Evolutionary conservation across 1,284 basidiomycete species (phyloP).

Genomic region (Ustilago cynodontis): DNA sequence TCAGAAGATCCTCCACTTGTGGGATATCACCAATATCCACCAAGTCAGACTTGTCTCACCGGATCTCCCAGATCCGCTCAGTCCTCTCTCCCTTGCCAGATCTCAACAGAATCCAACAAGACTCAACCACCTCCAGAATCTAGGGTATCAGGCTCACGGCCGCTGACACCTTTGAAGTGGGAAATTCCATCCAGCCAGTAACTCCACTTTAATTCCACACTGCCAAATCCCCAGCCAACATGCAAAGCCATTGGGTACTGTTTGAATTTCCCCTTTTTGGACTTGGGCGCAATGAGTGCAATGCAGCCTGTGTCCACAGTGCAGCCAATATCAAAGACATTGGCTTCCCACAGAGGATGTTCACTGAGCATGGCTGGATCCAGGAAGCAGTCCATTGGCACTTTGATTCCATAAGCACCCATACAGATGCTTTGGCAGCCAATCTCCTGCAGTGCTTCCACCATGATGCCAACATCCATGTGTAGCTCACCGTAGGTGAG

Average conservation of each 20-base stretch:
- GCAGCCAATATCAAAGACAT: constrained; percentile 15
- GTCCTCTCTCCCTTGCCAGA: too few relatives aligned
- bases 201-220: constrained; percentile 9
- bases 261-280: constrained; percentile 11
- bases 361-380: constrained; percentile 8
- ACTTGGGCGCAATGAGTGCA: constrained; percentile 16
- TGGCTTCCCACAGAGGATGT: constrained; percentile 2
- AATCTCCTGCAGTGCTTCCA: constrained; percentile 13
- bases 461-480: background rate
- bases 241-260: constrained; percentile 8
- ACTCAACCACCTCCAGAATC: too few relatives aligned
- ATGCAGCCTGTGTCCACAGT: background rate
- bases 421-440: constrained; percentile 4
- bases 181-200: background rate
- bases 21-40: too few relatives aligned
- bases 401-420: constrained; percentile 8
- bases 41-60: too few relatives aligned
- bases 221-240: background rate
- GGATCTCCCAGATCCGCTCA: too few relatives aligned
- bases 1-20: too few relatives aligned
- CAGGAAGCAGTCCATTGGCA: background rate
- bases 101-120: too few relatives aligned
- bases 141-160: too few relatives aligned
- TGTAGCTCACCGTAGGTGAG: constrained; percentile 9
- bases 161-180: constrained; percentile 12